Conservation (phyloP, 208 protist species). For the Crithidia bombi region DNA sequence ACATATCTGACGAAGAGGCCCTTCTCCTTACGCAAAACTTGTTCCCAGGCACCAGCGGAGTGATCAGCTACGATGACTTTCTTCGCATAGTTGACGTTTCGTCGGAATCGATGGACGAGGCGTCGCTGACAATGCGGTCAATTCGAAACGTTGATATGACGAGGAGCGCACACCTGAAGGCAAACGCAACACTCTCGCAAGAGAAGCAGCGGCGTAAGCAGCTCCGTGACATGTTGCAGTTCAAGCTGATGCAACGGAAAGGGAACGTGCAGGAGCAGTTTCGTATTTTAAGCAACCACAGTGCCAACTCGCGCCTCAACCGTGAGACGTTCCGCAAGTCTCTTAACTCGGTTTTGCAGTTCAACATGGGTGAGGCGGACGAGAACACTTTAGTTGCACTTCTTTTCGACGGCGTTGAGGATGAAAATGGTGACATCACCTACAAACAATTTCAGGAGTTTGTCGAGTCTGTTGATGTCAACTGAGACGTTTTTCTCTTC, state of each 20-base stretch:
- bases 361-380: slow-evolving; percentile 75
- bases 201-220: slow-evolving; percentile 48
- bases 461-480: slow-evolving; percentile 46
- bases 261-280: slow-evolving; percentile 85
- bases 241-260: slow-evolving; percentile 84
- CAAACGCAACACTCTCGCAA: slow-evolving; percentile 39
- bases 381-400: slow-evolving; percentile 83
- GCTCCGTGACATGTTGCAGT: slow-evolving; percentile 65
- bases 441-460: slow-evolving; percentile 91
- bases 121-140: slow-evolving; percentile 58
- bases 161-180: slow-evolving; percentile 52
- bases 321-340: slow-evolving; percentile 72
- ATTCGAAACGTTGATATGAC: slow-evolving; percentile 76
- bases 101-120: slow-evolving; percentile 73
- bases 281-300: slow-evolving; percentile 73
- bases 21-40: slow-evolving; percentile 81
- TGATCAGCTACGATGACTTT: slow-evolving; percentile 86
- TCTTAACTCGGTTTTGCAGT: slow-evolving; percentile 84
- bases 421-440: slow-evolving; percentile 83
- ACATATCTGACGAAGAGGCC: slow-evolving; percentile 83
- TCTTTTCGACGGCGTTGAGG: slow-evolving; percentile 84
- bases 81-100: slow-evolving; percentile 66
- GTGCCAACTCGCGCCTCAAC: slow-evolving; percentile 71
- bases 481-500: slow-evolving; percentile 4
- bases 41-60: slow-evolving; percentile 58